Evolutionary conservation across 2,329 filamentous ascomycete genomes (phyloP).

Genomic region (Leptographium radiaticola): DNA sequence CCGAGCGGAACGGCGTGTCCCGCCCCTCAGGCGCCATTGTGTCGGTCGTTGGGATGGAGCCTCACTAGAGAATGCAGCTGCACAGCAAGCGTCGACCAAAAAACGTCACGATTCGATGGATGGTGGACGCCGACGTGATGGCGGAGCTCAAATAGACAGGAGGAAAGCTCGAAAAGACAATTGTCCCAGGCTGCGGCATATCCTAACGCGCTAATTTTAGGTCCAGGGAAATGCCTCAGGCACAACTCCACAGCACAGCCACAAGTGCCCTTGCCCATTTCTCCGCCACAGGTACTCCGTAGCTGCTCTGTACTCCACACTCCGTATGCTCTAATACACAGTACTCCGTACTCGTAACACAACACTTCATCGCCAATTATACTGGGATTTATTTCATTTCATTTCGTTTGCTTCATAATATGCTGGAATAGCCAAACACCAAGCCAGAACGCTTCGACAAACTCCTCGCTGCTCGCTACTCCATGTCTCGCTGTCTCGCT

Average conservation of each 20-base stretch:
- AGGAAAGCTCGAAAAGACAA: constrained; percentile 2
- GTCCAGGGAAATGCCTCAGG: constrained; percentile 7
- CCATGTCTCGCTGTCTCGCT: too few species aligned
- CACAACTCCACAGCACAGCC: not conserved
- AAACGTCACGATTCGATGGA: not conserved
- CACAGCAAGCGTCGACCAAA: not conserved
- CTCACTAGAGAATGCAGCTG: not conserved
- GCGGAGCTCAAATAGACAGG: constrained; percentile 1
- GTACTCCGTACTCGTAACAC: too few species aligned
- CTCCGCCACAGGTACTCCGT: too few species aligned
- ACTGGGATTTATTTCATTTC: not conserved
- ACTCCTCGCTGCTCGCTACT: too few species aligned
- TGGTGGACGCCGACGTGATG: constrained; percentile 6
- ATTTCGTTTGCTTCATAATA: too few species aligned
- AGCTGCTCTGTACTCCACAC: too few species aligned
- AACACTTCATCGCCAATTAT: too few species aligned
- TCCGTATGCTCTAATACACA: too few species aligned
- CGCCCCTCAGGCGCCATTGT: constrained; percentile 50
- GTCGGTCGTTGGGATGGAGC: not conserved
- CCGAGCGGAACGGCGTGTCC: constrained; percentile 98
- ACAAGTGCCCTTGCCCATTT: not conserved
- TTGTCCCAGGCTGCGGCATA: constrained; percentile 11
- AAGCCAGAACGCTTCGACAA: too few species aligned
- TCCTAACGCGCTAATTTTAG: constrained; percentile 4
- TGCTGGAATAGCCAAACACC: too few species aligned